Evolutionary conservation across 2,329 filamentous ascomycete species (phyloP), one percentile per base, ranked within the genome.

Genomic region (Aspergillus sp.): DNA sequence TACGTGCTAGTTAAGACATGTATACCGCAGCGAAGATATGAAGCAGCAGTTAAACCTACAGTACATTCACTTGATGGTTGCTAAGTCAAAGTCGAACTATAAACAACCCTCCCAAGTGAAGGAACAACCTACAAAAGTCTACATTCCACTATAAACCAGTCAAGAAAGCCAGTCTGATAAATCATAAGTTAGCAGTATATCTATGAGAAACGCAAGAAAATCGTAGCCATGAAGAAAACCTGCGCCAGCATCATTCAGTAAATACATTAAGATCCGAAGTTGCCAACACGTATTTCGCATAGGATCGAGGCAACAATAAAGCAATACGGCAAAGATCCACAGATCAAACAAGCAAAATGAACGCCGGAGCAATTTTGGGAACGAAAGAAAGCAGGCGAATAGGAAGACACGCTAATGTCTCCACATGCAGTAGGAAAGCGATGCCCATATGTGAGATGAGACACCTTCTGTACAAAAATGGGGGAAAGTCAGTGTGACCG

Each of bases 281-380:
- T 51, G 56, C 46, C 52, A 47, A 53, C 55, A 53, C 61, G 55
- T 60, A 59, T 62, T 57, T 57, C 54, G 51, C 57, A 60, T 56
- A 50, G 52, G 58, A 55, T 32, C 20, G 31, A 53, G 46, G 31
- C 20, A 54, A 49, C 32, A 32, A 47, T n/a, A 52, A 56, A 42
- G 53, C 29, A 39, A 56, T 51, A 16, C 46, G 57, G 36, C 39
- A 29, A n/a, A 24, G n/a, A 32, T 32, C 49, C 42, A 57, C 22
- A 2, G 49, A 47, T 47, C 52, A 57, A 31, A 20, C 42, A 46
- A 60, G 52, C 22, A 39, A 59, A 12, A 50, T 53, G 20, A 45
- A 50, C 45, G 26, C 49, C 49, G 16, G 7, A 42, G 16, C 4
- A 42, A 16, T 42, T 36, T 42, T 16, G 16, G 16, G 16, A 42